phyloP scores from a whole-genome alignment of 345 rosid genomes.

The Excoecaria cochinchinensis region DNA sequence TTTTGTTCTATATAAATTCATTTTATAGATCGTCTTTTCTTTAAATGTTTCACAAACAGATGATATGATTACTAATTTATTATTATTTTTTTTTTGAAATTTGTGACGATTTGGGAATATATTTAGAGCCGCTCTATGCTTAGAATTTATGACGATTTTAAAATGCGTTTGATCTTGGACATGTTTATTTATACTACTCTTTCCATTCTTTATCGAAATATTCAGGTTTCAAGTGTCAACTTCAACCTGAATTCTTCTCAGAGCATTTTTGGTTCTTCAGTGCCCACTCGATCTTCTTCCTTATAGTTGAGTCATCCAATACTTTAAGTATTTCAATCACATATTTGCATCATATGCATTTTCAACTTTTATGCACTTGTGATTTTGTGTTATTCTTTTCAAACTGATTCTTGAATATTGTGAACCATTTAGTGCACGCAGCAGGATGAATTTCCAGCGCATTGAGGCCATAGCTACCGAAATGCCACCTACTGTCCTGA shows the following conservation, averaged over 20 bases:
- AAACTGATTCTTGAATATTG: neutral
- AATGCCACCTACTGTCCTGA: constrained; percentile 55
- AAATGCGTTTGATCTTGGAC: neutral
- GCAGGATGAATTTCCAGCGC: constrained; percentile 46
- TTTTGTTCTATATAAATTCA: neutral
- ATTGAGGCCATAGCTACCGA: constrained; percentile 79
- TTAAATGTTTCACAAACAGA: neutral
- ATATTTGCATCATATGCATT: neutral
- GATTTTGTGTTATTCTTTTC: neutral
- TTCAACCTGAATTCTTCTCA: constrained; percentile 35
- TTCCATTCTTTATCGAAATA: neutral
- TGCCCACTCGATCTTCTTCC: constrained; percentile 44
- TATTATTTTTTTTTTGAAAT: neutral
- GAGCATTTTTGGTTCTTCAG: constrained; percentile 46
- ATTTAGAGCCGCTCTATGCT: neutral
- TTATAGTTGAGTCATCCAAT: constrained; percentile 52
- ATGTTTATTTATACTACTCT: too few species aligned
- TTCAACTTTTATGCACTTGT: neutral
- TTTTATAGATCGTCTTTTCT: too few species aligned
- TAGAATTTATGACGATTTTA: neutral
- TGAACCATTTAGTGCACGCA: constrained; percentile 42
- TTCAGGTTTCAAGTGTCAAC: constrained; percentile 45
- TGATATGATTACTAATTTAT: neutral
- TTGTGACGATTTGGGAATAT: neutral
- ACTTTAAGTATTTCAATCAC: neutral